Base-by-base conservation (phyloP, 2,329 filamentous ascomycete genomes). In the Gnomoniopsis smithogilvyi region DNA sequence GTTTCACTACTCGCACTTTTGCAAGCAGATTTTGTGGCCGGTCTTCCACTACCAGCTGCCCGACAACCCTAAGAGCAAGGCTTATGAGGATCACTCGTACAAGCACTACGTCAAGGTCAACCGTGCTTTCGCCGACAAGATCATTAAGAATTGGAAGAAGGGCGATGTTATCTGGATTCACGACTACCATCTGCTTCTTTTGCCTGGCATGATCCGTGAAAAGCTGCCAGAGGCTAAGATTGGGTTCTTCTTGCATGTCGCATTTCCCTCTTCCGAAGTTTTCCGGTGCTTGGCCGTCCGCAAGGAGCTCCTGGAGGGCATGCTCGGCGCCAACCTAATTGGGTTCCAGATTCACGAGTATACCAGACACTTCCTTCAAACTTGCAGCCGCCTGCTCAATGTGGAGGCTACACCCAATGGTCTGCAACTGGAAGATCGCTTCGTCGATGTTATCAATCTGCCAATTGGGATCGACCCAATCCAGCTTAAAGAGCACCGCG, bases 21-120 rank as follows among this genome's bases (percentile, higher is more conserved):
- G 93, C 86, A 98, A 98, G 78, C 92, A 94, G 69, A 96, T 98
- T 57, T 80, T 98, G 7, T 98, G 94, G 94, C 94, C 94, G 1
- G 93, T 97, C 61, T 96, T 98, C 74, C 93, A 98, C 75, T 98
- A 98, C 73, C 93, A 97, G 74, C 96, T 98, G 61, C 95, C 94
- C 0, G 95, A 98, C 71, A 96, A 96, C 70, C 94, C 94, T 26
- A 96, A 96, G 80, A 97, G 92, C 84, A 98, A 98, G 73, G 94
- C 94, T 0, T 98, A 96, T 72, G 90, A 96, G 72, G 94, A 98
- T 67, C 93, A 98, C 74, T 97, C 93, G 0, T 98, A 93, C 92
- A 84, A 92, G 66, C 96, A 91, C 77, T 98, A 98, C 68, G 89
- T 92, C 70, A 91, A 91, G 56, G 83, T 97, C 69, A 97, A 97